Base-by-base conservation (phyloP, 2,329 filamentous ascomycete species). In the Pyrenophora tritici-repentis region DNA sequence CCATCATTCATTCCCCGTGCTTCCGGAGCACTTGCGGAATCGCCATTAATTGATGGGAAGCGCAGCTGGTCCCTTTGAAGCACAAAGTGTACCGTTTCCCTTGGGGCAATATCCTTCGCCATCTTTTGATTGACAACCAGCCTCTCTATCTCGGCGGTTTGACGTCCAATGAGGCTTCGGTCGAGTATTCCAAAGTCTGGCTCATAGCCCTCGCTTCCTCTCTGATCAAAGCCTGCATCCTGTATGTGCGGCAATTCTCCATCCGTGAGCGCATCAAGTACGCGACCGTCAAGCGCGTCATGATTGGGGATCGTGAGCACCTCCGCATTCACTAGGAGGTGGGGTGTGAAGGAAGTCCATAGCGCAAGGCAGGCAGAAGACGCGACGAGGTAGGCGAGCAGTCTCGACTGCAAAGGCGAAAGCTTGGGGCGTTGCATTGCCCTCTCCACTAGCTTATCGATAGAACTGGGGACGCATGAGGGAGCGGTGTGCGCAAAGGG, bases 381-480 rank as follows among this genome's bases (percentile, higher is more conserved):
- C 46, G 85, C 83, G 63, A 82, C 77, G 45, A 88, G 70, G 50
- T 86, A 89, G 64, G 86, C 85, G 68, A 83, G 83, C 66, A 90
- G 83, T 69, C 88, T 86, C 75, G 86, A 87, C 77, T 89, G 89
- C 61, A 89, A 77, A 65, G 83, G 85, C 71, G 82, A 86, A 72
- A 87, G 81, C 73, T 86, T 76, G 26, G 73, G 73, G 63, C 75
- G 75, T 67, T 74, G 75, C 72, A 75, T 75, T 59, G 56, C 60
- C 58, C 61, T 62, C 61, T 59, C 42, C 62, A 51, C 62, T 65
- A 42, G 53, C 52, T 58, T 59, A 65, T 55, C 58, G 52, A 55
- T 47, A 48, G 42, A 22, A 36, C 42, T 36, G 55, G 47, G 51
- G 46, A 61, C 50, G 54, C 61, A 63, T 65, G 55, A 42, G 53